Conservation (phyloP, 768 basidiomycete genomes). For the Leucocoprinus leucothites region DNA sequence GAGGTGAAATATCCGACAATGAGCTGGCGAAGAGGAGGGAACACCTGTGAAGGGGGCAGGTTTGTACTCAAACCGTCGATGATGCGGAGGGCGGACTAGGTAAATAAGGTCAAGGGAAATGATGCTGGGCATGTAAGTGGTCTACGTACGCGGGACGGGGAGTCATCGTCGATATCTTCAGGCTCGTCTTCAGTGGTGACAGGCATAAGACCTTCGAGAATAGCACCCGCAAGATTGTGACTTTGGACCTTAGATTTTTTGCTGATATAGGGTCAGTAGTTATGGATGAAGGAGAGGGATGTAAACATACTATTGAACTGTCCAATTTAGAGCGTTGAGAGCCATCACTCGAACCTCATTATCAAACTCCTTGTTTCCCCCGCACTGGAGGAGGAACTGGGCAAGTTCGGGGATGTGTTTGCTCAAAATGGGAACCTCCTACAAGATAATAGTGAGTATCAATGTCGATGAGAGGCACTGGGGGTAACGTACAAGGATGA, state of each 20-base stretch:
- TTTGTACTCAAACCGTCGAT: constrained; percentile 91
- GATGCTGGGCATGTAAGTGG: not conserved
- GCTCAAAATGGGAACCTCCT: constrained; percentile 94
- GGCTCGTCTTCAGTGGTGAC: constrained; percentile 93
- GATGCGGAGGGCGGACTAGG: constrained; percentile 87
- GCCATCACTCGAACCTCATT: constrained; percentile 83
- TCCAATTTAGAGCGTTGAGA: constrained; percentile 94
- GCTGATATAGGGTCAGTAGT: constrained; percentile 36
- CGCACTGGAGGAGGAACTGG: constrained; percentile 82
- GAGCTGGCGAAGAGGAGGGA: constrained; percentile 82
- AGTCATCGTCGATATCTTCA: constrained; percentile 90
- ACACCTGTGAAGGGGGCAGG: constrained; percentile 92
- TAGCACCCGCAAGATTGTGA: constrained; percentile 76
- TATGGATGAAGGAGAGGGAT: not conserved
- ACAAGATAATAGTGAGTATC: constrained; percentile 14
- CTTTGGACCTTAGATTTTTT: constrained; percentile 96
- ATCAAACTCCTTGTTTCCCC: constrained; percentile 74
- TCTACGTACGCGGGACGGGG: constrained; percentile 77
- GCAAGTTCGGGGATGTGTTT: constrained; percentile 86
- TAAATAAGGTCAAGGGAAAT: not conserved
- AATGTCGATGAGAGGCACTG: not conserved
- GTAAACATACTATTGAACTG: constrained; percentile 81
- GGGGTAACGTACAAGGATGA: constrained; percentile 69
- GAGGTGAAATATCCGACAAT: constrained; percentile 86
- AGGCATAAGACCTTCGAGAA: constrained; percentile 90